Evolutionary conservation across 1,284 basidiomycete species (phyloP).

Genomic region (Exobasidium cylindrosporum): DNA sequence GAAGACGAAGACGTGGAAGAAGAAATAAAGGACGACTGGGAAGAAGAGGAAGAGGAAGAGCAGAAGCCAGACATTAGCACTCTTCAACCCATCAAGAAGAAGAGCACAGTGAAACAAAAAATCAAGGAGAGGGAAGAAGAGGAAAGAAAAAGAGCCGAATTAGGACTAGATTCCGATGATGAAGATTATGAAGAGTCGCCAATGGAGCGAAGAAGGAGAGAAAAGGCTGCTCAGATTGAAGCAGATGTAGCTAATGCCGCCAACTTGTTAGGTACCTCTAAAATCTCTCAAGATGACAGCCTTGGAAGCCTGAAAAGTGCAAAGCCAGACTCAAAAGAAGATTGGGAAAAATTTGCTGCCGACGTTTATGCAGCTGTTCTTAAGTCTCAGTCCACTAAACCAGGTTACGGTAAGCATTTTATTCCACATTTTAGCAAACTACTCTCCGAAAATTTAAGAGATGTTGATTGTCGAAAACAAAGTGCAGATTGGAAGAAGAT

Average conservation of each 20-base stretch:
- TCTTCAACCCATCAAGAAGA: conserved; percentile 43
- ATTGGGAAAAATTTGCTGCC: conserved; percentile 43
- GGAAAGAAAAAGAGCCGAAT: conserved; percentile 18
- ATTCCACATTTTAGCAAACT: conserved; percentile 33
- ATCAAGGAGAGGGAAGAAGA: conserved; percentile 48
- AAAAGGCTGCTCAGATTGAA: conserved; percentile 46
- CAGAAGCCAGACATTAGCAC: conserved; percentile 22
- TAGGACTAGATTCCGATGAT: conserved; percentile 15
- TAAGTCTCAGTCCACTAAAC: conserved; percentile 35
- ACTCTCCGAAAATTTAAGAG: conserved; percentile 33
- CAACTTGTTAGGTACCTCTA: conserved; percentile 42
- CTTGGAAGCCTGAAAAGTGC: conserved; percentile 18
- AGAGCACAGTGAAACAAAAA: conserved; percentile 50
- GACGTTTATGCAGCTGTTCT: conserved; percentile 35
- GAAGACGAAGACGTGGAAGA: conserved; percentile 53
- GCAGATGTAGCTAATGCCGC: conserved; percentile 52
- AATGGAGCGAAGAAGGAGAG: conserved; percentile 25
- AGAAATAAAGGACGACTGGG: conserved; percentile 54
- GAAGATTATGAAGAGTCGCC: conserved; percentile 42
- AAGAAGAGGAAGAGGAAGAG: conserved; percentile 45
- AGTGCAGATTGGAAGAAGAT: conserved; percentile 42
- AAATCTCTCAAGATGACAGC: conserved; percentile 26
- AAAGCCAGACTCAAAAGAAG: conserved; percentile 45
- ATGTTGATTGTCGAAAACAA: conserved; percentile 47
- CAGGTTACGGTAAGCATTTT: conserved; percentile 52